Evolutionary conservation across 2,329 filamentous ascomycete genomes (phyloP).

Genomic region (Fusarium sp.): DNA sequence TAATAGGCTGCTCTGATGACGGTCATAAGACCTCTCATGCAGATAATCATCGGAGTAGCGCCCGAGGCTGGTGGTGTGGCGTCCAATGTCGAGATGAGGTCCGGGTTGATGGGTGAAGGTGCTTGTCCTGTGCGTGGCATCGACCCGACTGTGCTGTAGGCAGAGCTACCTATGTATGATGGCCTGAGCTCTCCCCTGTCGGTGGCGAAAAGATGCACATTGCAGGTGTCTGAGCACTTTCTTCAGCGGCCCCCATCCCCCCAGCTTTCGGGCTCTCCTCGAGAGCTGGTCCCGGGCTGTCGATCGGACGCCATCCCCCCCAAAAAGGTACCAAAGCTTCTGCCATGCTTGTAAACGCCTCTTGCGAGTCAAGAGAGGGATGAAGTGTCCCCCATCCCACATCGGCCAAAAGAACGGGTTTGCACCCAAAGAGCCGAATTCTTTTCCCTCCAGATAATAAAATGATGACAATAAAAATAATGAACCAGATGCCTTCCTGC

Average conservation of each 20-base stretch:
- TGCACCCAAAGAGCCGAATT: constrained; percentile 41
- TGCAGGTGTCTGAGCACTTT: constrained; percentile 1
- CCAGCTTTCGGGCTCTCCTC: background rate
- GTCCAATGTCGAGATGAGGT: constrained; percentile 25
- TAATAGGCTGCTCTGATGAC: constrained; percentile 3
- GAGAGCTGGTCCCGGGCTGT: constrained; percentile 3
- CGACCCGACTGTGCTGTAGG: background rate
- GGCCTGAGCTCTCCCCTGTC: constrained; percentile 6
- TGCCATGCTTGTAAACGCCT: constrained; percentile 1
- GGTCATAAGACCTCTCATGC: constrained; percentile 29
- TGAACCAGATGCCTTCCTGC: constrained; percentile 17
- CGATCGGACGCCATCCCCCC: constrained; percentile 11
- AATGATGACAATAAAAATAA: background rate
- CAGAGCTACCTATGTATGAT: background rate
- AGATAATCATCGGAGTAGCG: constrained; percentile 15
- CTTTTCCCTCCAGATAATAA: constrained; percentile 35
- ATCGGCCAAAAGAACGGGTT: constrained; percentile 35
- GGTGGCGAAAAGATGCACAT: constrained; percentile 22
- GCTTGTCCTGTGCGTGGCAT: background rate
- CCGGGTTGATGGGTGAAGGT: constrained; percentile 2
- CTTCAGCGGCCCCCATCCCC: constrained; percentile 13
- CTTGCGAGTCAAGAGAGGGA: constrained; percentile 2
- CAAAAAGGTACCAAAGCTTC: constrained; percentile 28
- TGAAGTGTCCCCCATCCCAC: constrained; percentile 2
- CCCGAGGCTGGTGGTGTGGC: constrained; percentile 29